Evolutionary conservation across 2,329 filamentous ascomycete genomes (phyloP), one percentile per base, ranked within the genome.

Genomic region (Colletotrichum trifolii): DNA sequence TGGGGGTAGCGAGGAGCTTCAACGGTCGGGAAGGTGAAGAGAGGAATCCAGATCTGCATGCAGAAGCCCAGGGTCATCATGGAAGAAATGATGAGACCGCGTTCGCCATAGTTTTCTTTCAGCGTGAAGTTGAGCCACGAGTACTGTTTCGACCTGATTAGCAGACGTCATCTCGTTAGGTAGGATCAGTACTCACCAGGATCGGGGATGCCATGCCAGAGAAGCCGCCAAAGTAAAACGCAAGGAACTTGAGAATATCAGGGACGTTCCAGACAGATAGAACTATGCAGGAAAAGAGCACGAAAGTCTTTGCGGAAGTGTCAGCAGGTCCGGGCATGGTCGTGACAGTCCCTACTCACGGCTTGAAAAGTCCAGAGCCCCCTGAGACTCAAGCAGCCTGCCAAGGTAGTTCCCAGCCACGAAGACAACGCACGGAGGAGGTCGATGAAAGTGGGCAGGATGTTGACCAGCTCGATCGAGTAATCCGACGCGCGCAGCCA

Each of bases 51-150:
- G 15, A 74, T 74, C 63, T 72, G 70, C 40, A 66, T 72, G 47
- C 68, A 70, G 64, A 69, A 74, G n/a, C 76, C 76, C 15, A 78
- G 60, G 0, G 76, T 78, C 72, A 73, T 76, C 76, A 73, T 77
- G 34, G 57, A 76, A 47, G 70, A 73, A 34, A 76, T 74, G 52
- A 75, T 71, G 12, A 76, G 66, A 0, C 73, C 73, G 9, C 74
- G 69, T 59, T 76, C 74, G 13, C 73, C 74, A 25, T 75, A 73
- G 50, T 75, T 74, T 39, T 73, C 72, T 25, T 72, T 73, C 7
- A 75, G 71, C 6, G 72, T 74, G 6, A 68, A 71, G 60, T 75
- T 75, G 39, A 75, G 66, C 73, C 73, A 76, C 5, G 74, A 74
- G 66, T 76, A 76, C 64, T 62, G 2, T 11, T 7, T 0, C 4